These are phyloP conservation scores for Gypsophila paniculata DNA, from an alignment of 179 eudicot species.

Conservation along the genomic window DNA sequence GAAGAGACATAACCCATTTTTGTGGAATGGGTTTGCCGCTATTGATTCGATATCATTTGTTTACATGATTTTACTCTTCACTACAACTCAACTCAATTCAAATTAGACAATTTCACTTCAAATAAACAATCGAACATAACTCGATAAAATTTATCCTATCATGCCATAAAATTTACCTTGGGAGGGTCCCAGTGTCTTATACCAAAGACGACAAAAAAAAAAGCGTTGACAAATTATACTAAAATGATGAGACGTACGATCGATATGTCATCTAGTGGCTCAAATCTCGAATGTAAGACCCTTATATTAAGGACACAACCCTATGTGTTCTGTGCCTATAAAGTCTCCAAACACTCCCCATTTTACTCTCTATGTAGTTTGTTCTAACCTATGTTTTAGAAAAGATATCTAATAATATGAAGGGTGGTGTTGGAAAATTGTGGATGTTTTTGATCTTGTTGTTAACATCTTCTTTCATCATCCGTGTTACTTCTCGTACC, in stretches of 20 bases:
- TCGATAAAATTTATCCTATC: neutral
- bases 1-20: too few relatives aligned
- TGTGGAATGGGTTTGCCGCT: too few relatives aligned
- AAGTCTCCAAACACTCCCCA: conserved; percentile 5
- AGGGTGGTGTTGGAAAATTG: neutral
- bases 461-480: conserved; percentile 6
- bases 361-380: neutral
- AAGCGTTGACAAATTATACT: conserved; percentile 25
- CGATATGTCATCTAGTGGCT: neutral
- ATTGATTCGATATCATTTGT: too few relatives aligned
- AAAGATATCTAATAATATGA: too few relatives aligned
- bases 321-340: conserved; percentile 5
- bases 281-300: conserved; percentile 18
- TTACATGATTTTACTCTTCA: too few relatives aligned
- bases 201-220: conserved; percentile 9
- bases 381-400: too few relatives aligned
- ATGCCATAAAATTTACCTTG: neutral
- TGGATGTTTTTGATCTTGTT: conserved; percentile 8
- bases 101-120: too few relatives aligned
- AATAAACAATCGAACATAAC: too few relatives aligned
- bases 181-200: conserved; percentile 14
- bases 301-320: neutral
- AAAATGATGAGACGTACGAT: too few relatives aligned
- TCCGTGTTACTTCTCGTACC: conserved; percentile 19
- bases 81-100: too few relatives aligned